phyloP scores from a whole-genome alignment of 176 grass and related monocot species.

The Dendrocalamus sinicus region DNA sequence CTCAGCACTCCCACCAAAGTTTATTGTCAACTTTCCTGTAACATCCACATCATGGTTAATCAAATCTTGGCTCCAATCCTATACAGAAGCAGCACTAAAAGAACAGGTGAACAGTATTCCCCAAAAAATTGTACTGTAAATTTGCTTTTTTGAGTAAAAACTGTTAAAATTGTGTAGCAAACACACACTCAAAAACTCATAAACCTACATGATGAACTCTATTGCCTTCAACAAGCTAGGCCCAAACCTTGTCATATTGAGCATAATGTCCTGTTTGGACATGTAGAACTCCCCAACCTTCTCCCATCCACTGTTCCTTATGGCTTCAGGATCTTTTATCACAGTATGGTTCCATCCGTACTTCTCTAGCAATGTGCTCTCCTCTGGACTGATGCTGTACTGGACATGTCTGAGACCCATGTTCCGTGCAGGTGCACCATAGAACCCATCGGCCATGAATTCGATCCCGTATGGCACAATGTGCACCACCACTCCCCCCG shows the following conservation, averaged over 20 bases:
- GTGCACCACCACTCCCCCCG: constrained; percentile 58
- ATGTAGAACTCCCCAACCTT: constrained; percentile 64
- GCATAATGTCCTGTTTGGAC: constrained; percentile 63
- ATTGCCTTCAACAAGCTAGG: constrained; percentile 53
- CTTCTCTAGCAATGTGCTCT: constrained; percentile 73
- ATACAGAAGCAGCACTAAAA: constrained; percentile 37
- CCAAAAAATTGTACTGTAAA: constrained; percentile 1
- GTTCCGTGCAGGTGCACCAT: constrained; percentile 47
- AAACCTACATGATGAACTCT: constrained; percentile 55
- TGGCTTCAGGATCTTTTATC: constrained; percentile 62
- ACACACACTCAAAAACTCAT: constrained; percentile 7
- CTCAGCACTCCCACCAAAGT: background rate
- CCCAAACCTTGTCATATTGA: constrained; percentile 73
- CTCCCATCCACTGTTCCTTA: constrained; percentile 58
- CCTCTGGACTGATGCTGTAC: constrained; percentile 58
- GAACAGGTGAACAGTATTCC: constrained; percentile 10
- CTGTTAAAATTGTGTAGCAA: constrained; percentile 5
- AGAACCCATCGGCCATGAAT: constrained; percentile 52
- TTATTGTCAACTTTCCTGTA: constrained; percentile 13
- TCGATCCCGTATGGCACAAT: constrained; percentile 73
- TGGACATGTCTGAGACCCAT: constrained; percentile 65
- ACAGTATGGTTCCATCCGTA: constrained; percentile 60
- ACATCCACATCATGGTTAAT: constrained; percentile 23
- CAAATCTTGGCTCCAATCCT: constrained; percentile 23
- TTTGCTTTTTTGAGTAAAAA: constrained; percentile 12